Conservation (phyloP, 257 asterid genomes). For the Nicotiana tomentosiformis region DNA sequence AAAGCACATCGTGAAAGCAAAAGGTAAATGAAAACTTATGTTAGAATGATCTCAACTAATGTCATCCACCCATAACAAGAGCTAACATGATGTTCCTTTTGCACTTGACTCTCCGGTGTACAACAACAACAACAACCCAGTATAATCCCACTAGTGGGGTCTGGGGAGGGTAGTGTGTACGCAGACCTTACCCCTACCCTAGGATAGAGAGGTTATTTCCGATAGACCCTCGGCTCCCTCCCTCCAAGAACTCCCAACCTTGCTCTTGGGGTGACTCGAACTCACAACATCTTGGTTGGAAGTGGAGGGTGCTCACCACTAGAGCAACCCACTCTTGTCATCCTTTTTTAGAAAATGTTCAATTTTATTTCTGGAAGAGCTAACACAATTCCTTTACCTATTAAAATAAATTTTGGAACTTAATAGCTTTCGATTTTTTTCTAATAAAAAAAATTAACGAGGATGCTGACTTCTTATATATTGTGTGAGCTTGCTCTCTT, state of each 20-base stretch:
- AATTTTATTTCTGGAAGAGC: background rate
- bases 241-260: too few species aligned
- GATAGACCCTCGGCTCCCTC: too few species aligned
- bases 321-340: background rate
- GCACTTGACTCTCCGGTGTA: background rate
- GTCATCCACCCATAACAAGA: background rate
- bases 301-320: too few species aligned
- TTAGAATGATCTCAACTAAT: background rate
- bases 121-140: too few species aligned
- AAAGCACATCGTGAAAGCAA: background rate
- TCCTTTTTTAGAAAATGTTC: background rate
- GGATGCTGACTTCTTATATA: background rate
- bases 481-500: background rate
- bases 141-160: too few species aligned
- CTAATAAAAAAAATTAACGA: background rate
- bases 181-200: too few species aligned
- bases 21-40: background rate
- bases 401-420: background rate
- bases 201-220: too few species aligned
- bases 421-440: background rate
- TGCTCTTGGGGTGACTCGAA: too few species aligned
- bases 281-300: too few species aligned
- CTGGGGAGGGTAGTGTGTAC: too few species aligned
- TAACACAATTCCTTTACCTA: background rate
- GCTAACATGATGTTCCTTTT: too few species aligned